Base-by-base conservation (phyloP, 1,284 basidiomycete genomes). In the Cystobasidium pallidum region DNA sequence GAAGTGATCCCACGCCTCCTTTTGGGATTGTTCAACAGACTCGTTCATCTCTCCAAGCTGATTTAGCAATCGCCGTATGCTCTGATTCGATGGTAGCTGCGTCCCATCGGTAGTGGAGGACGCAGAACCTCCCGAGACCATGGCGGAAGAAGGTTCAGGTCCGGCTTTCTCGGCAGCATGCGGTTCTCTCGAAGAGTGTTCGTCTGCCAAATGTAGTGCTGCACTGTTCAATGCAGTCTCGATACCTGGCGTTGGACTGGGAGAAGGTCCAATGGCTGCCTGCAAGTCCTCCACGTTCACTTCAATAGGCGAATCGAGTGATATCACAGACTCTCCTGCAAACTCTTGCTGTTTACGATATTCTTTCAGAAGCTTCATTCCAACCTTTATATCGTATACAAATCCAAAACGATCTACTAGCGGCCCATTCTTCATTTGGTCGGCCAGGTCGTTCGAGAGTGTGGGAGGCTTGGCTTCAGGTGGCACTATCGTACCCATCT, bases 391-490 rank as follows among this genome's bases (percentile, higher is more conserved):
- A 77, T 92, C 91, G 76, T 94, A 96, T 78, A 96, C 90, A 82
- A 98, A 98, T 0, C 95, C 95, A 79, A 92, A 98, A 10, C 92
- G 88, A 78, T 97, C 95, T 4, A 94, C 93, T 75, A 96, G 83
- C 1, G 88, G 87, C 70, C 84, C 83, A 15, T 87, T 85, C 54
- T 86, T 86, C 43, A 80, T 82, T 70, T 86, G 84, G 41, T 85
- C 82, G 26, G 83, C 84, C 8, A 59, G 32, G 47, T 62, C n/a
- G 41, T 59, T 19, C 7, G 55, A 13, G 21, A 86, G 81, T 0
- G 86, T 86, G 0, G 95, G 95, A 0, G 95, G 94, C 76, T 92
- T 90, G 7, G 89, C 85, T 34, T 87, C 89, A 11, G 86, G 88
- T 0, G 92, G 91, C 28, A 95, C 90, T 76, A 98, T 96, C 0